Evolutionary conservation across 495 filamentous ascomycete species (phyloP).

Genomic region (Evansstolkia leycettana): DNA sequence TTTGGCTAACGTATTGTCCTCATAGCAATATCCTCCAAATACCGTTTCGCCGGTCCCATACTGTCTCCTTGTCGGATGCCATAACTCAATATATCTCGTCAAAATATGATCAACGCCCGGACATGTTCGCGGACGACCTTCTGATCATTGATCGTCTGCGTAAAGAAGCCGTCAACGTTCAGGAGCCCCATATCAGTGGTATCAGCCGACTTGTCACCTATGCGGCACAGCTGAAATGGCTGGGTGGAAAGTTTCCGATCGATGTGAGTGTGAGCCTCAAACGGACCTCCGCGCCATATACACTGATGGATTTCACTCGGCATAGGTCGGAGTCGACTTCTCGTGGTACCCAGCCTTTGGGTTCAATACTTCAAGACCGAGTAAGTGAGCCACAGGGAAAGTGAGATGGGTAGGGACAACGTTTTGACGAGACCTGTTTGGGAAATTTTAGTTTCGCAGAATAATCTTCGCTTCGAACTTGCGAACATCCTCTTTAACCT

Average conservation of each 20-base stretch:
- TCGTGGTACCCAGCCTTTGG: slow-evolving; percentile 90
- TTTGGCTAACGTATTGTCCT: background rate
- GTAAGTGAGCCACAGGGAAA: slow-evolving; percentile 21
- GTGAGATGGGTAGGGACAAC: background rate
- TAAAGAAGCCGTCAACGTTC: slow-evolving; percentile 69
- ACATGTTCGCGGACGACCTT: slow-evolving; percentile 90
- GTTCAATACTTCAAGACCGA: slow-evolving; percentile 68
- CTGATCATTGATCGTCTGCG: slow-evolving; percentile 75
- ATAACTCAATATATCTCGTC: slow-evolving; percentile 94
- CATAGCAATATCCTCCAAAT: slow-evolving; percentile 46
- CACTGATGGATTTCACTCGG: background rate
- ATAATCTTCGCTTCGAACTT: slow-evolving; percentile 91
- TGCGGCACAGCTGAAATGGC: slow-evolving; percentile 87
- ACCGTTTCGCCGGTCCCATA: slow-evolving; percentile 76
- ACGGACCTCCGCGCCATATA: background rate
- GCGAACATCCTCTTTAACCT: slow-evolving; percentile 91
- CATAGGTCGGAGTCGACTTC: slow-evolving; percentile 85
- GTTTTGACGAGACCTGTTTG: background rate
- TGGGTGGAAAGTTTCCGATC: slow-evolving; percentile 90
- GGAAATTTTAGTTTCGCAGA: slow-evolving; percentile 48
- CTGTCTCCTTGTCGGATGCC: slow-evolving; percentile 62
- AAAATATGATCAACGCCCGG: slow-evolving; percentile 98
- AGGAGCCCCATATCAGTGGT: slow-evolving; percentile 83
- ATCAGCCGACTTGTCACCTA: slow-evolving; percentile 78
- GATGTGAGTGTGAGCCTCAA: slow-evolving; percentile 47